phyloP scores from a whole-genome alignment of 768 basidiomycete genomes.

The Cystofilobasidium bisporidii region DNA sequence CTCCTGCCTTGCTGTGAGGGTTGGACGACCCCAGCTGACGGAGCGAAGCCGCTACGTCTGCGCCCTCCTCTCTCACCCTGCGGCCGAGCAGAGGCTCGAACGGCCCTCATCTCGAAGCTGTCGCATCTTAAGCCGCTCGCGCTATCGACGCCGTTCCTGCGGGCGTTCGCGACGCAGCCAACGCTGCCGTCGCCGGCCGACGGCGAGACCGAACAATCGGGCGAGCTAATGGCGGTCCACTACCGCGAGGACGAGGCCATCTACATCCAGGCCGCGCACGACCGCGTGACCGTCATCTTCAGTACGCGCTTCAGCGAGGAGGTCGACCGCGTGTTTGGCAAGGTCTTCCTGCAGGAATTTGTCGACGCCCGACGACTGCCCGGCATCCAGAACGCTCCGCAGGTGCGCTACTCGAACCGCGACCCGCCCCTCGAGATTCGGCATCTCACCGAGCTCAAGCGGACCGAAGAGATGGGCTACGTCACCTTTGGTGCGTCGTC shows the following conservation, averaged over 20 bases:
- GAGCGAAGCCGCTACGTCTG: too few species aligned
- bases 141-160: conserved; percentile 86
- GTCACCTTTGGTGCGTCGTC: conserved; percentile 63
- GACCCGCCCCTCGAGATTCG: conserved; percentile 96
- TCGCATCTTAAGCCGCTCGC: conserved; percentile 86
- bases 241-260: conserved; percentile 97
- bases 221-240: conserved; percentile 82
- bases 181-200: conserved; percentile 47
- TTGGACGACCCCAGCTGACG: too few species aligned
- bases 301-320: conserved; percentile 95
- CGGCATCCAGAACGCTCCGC: conserved; percentile 89
- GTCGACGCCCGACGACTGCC: conserved; percentile 94
- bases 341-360: conserved; percentile 99
- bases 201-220: conserved; percentile 50
- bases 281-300: conserved; percentile 96
- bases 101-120: conserved; percentile 67
- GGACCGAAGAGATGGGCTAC: conserved; percentile 83
- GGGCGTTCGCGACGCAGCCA: conserved; percentile 72
- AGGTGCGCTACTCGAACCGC: conserved; percentile 87
- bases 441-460: conserved; percentile 67
- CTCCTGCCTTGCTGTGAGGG: neutral
- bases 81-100: conserved; percentile 55
- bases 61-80: neutral
- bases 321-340: conserved; percentile 92
- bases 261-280: conserved; percentile 81